Conservation (phyloP, 352 stramenopile genomes). For the Phytophthora ohioensis region DNA sequence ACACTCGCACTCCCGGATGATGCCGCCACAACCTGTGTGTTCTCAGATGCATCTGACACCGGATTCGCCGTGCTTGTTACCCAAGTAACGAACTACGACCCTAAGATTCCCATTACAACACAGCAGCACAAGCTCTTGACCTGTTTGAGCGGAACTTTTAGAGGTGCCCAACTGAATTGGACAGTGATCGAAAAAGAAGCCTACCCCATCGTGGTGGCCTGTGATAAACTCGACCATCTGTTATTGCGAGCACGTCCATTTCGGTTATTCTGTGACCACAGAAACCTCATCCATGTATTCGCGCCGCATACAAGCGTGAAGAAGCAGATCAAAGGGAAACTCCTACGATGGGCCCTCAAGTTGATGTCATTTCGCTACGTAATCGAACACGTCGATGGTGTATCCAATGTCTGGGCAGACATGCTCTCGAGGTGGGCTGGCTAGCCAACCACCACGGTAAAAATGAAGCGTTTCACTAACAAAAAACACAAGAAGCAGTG, state of each 20-base stretch:
- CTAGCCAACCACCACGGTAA: neutral
- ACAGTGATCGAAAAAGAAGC: no score
- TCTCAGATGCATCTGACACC: constrained; percentile 10
- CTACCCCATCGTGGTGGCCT: no score
- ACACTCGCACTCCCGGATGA: constrained; percentile 7
- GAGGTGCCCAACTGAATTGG: neutral
- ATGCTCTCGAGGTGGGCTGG: constrained; percentile 16
- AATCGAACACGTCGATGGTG: constrained; percentile 13
- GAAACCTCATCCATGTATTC: neutral
- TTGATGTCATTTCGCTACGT: constrained; percentile 11
- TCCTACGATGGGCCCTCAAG: constrained; percentile 11
- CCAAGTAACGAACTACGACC: neutral
- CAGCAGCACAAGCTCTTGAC: constrained; percentile 3
- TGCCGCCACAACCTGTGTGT: constrained; percentile 6
- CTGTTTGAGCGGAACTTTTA: neutral
- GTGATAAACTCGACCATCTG: constrained; percentile 1
- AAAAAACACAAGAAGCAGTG: neutral
- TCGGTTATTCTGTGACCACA: constrained; percentile 13
- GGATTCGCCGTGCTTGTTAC: constrained; percentile 11
- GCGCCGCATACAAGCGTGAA: neutral
- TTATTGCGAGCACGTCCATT: neutral
- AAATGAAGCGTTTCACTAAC: constrained; percentile 1
- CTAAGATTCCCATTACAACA: neutral
- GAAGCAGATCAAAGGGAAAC: constrained; percentile 11
- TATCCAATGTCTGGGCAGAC: constrained; percentile 9